Evolutionary conservation across 2,329 filamentous ascomycete genomes (phyloP).

Genomic region (Hypoxylon sp.): DNA sequence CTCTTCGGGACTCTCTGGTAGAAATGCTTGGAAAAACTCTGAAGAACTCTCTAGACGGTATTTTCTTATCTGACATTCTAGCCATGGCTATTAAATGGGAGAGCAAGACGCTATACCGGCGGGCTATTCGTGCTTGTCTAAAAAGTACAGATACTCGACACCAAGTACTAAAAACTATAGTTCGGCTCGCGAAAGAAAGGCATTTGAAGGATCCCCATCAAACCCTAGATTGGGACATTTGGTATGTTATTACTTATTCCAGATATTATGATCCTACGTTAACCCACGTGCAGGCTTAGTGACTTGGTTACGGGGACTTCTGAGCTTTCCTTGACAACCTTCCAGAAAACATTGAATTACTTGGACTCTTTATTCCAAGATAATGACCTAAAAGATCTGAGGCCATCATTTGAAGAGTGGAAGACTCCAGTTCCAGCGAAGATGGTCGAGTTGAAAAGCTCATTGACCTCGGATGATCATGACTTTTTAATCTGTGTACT

Average conservation of each 20-base stretch:
- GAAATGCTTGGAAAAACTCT: neutral
- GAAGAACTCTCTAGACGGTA: neutral
- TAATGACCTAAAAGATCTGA: constrained; percentile 17
- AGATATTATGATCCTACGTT: neutral
- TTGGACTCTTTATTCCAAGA: constrained; percentile 11
- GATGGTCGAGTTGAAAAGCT: constrained; percentile 1
- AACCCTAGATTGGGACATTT: constrained; percentile 26
- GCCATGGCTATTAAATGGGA: constrained; percentile 10
- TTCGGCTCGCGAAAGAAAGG: constrained; percentile 9
- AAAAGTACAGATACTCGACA: neutral
- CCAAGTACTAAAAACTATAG: constrained; percentile 14
- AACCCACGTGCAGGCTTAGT: constrained; percentile 25
- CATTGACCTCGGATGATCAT: constrained; percentile 9
- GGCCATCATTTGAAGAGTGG: constrained; percentile 26
- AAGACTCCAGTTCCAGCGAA: neutral
- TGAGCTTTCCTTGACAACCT: neutral
- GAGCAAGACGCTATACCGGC: constrained; percentile 1
- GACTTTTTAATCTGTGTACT: constrained; percentile 21
- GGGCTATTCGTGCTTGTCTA: constrained; percentile 2
- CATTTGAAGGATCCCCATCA: constrained; percentile 6
- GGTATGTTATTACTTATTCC: constrained; percentile 11
- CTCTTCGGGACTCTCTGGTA: neutral
- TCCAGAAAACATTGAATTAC: neutral
- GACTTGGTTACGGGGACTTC: neutral
- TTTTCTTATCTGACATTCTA: constrained; percentile 4